Evolutionary conservation across 2,329 filamentous ascomycete genomes (phyloP).

Genomic region (Fusarium decemcellulare): DNA sequence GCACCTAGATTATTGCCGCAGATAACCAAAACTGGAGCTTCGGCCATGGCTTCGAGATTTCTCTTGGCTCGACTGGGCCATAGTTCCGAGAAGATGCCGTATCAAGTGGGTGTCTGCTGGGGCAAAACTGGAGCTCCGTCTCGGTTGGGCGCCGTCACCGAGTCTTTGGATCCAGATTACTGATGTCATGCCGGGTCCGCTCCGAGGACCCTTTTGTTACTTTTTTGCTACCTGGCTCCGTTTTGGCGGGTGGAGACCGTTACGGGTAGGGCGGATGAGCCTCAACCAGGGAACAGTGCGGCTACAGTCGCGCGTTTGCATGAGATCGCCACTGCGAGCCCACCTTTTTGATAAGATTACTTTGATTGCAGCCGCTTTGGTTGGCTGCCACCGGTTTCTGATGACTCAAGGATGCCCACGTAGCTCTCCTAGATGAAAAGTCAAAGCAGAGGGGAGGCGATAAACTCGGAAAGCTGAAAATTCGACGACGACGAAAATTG

Average conservation of each 20-base stretch:
- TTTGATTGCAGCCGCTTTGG: slow-evolving; percentile 13
- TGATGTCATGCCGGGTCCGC: slow-evolving; percentile 40
- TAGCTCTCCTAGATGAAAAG: slow-evolving; percentile 21
- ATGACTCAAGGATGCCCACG: slow-evolving; percentile 40
- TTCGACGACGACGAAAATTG: not conserved
- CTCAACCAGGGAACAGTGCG: not conserved
- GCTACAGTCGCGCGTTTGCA: not conserved
- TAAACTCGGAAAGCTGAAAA: slow-evolving; percentile 14
- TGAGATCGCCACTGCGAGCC: slow-evolving; percentile 37
- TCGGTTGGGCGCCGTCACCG: slow-evolving; percentile 12
- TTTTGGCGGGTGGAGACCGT: slow-evolving; percentile 29
- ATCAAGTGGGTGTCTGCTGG: slow-evolving; percentile 27
- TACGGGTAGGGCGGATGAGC: slow-evolving; percentile 39
- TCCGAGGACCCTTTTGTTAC: slow-evolving; percentile 18
- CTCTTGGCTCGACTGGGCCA: too few relatives aligned
- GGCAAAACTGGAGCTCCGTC: not conserved
- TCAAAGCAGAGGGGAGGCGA: slow-evolving; percentile 14
- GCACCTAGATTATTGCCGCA: slow-evolving; percentile 23
- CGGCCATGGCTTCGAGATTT: not conserved
- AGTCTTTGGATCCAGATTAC: slow-evolving; percentile 10
- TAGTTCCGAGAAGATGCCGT: slow-evolving; percentile 42
- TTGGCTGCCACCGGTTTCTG: slow-evolving; percentile 18
- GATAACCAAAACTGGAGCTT: not conserved
- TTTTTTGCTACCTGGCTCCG: slow-evolving; percentile 4
- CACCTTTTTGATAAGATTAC: slow-evolving; percentile 37